phyloP scores from a whole-genome alignment of 177 flowering plant species.

The Tripterygium wilfordii region DNA sequence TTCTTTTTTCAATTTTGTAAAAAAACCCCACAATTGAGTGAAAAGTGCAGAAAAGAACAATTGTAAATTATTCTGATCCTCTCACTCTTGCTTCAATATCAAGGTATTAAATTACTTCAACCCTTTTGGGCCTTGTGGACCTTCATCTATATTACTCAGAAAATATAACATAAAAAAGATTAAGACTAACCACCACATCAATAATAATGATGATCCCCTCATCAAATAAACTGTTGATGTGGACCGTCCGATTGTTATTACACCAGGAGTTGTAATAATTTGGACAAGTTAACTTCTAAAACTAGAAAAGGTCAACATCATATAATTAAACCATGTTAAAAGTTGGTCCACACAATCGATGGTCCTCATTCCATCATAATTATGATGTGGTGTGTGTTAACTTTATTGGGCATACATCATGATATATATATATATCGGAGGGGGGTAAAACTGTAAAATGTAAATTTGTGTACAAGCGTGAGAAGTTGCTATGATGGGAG shows the following conservation, averaged over 20 bases:
- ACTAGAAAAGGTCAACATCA: constrained; percentile 8
- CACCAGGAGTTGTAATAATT: background rate
- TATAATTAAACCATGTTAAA: background rate
- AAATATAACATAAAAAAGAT: too few relatives aligned
- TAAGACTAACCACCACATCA: constrained; percentile 8
- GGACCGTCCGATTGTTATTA: too few relatives aligned
- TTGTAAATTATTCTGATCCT: too few relatives aligned
- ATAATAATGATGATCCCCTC: background rate
- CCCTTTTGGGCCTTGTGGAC: constrained; percentile 9
- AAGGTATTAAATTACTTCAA: constrained; percentile 11
- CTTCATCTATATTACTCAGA: background rate
- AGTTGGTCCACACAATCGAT: constrained; percentile 16
- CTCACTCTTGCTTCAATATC: constrained; percentile 12
- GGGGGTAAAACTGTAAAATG: constrained; percentile 8
- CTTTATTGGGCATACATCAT: too few relatives aligned
- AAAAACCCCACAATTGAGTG: background rate
- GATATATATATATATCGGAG: too few relatives aligned
- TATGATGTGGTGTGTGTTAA: constrained; percentile 9
- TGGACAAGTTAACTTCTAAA: constrained; percentile 5
- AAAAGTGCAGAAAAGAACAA: background rate
- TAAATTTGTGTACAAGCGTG: constrained; percentile 22
- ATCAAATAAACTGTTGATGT: too few relatives aligned
- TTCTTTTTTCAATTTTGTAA: background rate
- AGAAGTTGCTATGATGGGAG: constrained; percentile 27
- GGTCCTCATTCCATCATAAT: constrained; percentile 6